Conservation (phyloP, 2,329 filamentous ascomycete genomes). For the Cladophialophora immunda region DNA sequence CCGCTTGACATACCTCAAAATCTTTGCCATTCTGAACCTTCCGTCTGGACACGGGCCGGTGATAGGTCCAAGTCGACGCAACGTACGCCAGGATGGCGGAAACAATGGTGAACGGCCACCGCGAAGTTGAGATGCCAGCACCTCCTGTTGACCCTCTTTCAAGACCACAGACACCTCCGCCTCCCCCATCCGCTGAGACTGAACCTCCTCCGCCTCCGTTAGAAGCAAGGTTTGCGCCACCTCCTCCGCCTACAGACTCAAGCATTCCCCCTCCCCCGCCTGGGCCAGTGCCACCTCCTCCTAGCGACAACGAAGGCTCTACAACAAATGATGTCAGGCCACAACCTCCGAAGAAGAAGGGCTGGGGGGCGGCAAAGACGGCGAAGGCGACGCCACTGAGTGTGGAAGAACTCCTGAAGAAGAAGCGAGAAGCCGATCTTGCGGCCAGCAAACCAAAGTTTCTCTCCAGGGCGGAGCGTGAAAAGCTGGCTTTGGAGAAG, state of each 20-base stretch:
- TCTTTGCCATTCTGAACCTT: background rate
- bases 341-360: conserved; percentile 60
- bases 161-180: conserved; percentile 41
- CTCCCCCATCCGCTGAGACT: conserved; percentile 30
- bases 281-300: conserved; percentile 48
- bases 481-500: conserved; percentile 81
- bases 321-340: conserved; percentile 55
- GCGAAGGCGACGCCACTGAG: conserved; percentile 69
- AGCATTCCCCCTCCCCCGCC: conserved; percentile 51
- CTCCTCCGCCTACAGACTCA: conserved; percentile 53
- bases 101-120: conserved; percentile 44
- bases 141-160: conserved; percentile 50
- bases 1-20: background rate
- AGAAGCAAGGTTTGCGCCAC: conserved; percentile 49
- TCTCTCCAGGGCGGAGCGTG: conserved; percentile 81
- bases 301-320: conserved; percentile 46
- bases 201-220: conserved; percentile 52
- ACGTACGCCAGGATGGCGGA: conserved; percentile 45
- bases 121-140: conserved; percentile 41
- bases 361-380: conserved; percentile 56
- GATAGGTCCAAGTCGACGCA: background rate
- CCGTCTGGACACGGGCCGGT: background rate
- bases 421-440: conserved; percentile 86
- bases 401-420: conserved; percentile 83
- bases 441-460: conserved; percentile 89